Evolutionary conservation across 106 monocot species (phyloP), one percentile per base, ranked within the genome.

Genomic region (Dioscorea alata): DNA sequence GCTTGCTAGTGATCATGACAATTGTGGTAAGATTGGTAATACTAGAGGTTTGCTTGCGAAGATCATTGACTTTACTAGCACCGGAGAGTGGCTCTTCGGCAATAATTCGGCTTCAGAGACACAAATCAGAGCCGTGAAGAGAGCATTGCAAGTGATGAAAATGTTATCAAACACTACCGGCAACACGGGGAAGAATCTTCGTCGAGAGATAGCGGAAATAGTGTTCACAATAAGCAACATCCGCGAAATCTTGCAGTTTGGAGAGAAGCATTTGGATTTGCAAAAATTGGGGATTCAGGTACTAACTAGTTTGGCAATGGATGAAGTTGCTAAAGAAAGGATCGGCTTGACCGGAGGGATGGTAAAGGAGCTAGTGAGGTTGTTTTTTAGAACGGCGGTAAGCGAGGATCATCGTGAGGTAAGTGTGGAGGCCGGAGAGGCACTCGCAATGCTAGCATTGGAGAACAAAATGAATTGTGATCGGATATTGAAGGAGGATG

Each of bases 21-120:
- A 94, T 76, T 90, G 89, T 64, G 75, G 71, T 9, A 89, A 83
- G 78, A 94, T 94, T 17, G 90, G 94, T 2, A 84, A 82, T 56
- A 82, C 86, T 4, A 74, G 84, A 33, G 87, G 87, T 7, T 74
- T 94, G n/a, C 80, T 94, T 14, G 65, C 71, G 5, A 94, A 80
- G 71, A 84, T 90, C 71, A 86, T 94, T 9, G 80, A 84, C 24
- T 90, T 87, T 74, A 82, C 94, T 13, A 33, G 67, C 59, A 57
- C 48, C 22, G 50, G 57, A 4, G 64, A 56, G 19, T 58, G 66
- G 53, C 20, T 74, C 63, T 35, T 67, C 8, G 23, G 66, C 16
- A 54, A 6, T 4, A 51, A 57, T 12, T n/a, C 51, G 9, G 32
- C 21, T 13, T 63, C 72, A 18, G 73, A 70, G n/a, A 49, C 71